Base-by-base conservation (phyloP, 257 asterid genomes). In the Ophiorrhiza pumila region DNA sequence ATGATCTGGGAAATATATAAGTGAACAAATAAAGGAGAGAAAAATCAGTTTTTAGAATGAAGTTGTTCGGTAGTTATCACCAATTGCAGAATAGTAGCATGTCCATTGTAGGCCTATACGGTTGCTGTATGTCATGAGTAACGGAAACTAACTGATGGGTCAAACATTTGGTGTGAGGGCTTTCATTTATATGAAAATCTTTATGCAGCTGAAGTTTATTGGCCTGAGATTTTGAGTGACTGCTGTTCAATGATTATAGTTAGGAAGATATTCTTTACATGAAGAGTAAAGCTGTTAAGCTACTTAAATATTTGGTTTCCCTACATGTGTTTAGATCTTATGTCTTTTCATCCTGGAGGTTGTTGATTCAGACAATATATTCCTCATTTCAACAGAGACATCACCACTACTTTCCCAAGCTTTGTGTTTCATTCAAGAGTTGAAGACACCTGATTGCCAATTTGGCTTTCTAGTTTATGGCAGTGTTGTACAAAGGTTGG, bases 351-450 rank as follows among this genome's bases (percentile, higher is more conserved):
- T n/a, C n/a, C 49, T 62, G 23, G 5, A 18, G 18, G 35, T 69
- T 70, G 35, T 69, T 70, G 57, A 65, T 61, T 73, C 42, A 50
- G 31, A 72, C 61, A 59, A 13, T 52, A 23, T 56, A 69, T 71
- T 5, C 37, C 27, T 57, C 60, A 20, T 61, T 57, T 70, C 52
- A 56, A 64, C 86, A 86, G 89, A 85, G 91, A 87, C 79, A 84
- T 87, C 56, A 87, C 89, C 15, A 92, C 98, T 37, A 92, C 96
- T 41, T 92, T 92, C 83, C 98, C 98, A 1, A 92, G 98, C 91
- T 92, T 92, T 50, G 98, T 92, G 41, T 92, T 92, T 49, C 95
- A 90, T 79, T 92, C 98, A 77, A 87, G 98, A 80, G 98, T 92
- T 66, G 98, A 90, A 81, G 98, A 90, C 73, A 85, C 96, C 78